Conservation (phyloP, 1,284 basidiomycete genomes). For the Omphalotus olearius region DNA sequence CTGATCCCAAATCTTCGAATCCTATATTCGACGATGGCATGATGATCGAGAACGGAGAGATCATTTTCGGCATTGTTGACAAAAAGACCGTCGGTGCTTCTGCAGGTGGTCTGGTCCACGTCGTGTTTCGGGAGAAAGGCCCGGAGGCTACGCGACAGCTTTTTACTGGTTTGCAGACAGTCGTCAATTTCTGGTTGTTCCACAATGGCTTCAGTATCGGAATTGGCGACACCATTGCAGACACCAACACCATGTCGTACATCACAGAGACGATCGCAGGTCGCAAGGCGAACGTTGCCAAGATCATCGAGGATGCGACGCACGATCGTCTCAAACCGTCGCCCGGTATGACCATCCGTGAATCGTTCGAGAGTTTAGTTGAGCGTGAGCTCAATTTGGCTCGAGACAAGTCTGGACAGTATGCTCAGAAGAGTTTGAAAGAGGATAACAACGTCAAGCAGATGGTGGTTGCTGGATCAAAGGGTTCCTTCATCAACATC, state of each 20-base stretch:
- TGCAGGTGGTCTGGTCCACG: conserved; percentile 93
- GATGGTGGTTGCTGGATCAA: conserved; percentile 99
- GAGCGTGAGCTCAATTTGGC: conserved; percentile 93
- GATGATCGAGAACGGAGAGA: conserved; percentile 95
- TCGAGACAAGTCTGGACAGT: conserved; percentile 93
- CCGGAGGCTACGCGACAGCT: conserved; percentile 90
- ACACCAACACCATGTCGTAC: conserved; percentile 80
- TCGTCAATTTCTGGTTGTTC: conserved; percentile 98
- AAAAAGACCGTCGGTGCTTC: conserved; percentile 98
- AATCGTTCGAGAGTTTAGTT: conserved; percentile 94
- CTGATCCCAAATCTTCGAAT: conserved; percentile 77
- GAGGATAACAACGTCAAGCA: conserved; percentile 99
- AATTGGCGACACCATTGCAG: conserved; percentile 98
- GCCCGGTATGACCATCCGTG: conserved; percentile 99
- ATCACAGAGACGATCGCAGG: conserved; percentile 84
- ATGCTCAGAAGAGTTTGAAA: conserved; percentile 94
- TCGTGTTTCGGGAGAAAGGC: conserved; percentile 97
- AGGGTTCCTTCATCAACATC: conserved; percentile 99
- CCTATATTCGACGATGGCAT: conserved; percentile 93
- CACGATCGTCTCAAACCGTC: conserved; percentile 82
- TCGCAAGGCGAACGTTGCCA: conserved; percentile 74
- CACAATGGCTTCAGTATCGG: conserved; percentile 99
- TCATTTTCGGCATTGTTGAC: conserved; percentile 93
- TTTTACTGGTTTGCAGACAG: conserved; percentile 91
- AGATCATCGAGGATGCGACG: conserved; percentile 75